Evolutionary conservation across 164 flowering plant species (phyloP).

Genomic region (Taxillus chinensis): DNA sequence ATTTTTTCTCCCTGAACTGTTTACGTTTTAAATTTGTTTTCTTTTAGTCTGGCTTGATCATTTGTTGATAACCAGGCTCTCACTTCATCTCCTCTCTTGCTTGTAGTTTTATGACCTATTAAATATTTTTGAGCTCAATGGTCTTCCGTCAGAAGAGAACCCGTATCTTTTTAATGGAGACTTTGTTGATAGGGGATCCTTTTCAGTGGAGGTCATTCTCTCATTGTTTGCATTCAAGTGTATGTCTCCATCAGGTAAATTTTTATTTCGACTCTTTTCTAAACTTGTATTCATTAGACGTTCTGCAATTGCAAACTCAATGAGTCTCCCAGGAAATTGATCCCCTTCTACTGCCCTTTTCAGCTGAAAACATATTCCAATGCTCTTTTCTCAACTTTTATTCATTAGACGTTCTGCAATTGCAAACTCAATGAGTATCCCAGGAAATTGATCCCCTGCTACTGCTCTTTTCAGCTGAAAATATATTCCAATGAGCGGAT

Average conservation of each 20-base stretch:
- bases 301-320: neutral
- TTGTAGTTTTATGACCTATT: slow-evolving; percentile 91
- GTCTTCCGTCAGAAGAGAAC: slow-evolving; percentile 94
- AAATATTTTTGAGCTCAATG: slow-evolving; percentile 95
- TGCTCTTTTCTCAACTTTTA: neutral
- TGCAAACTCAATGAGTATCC: neutral
- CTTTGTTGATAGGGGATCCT: slow-evolving; percentile 97
- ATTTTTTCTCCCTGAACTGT: too few species aligned
- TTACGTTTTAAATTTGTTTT: too few species aligned
- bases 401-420: neutral
- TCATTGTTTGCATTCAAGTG: slow-evolving; percentile 95
- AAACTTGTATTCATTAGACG: neutral
- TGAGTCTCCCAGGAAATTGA: too few species aligned
- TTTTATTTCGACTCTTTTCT: neutral
- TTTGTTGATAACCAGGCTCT: neutral
- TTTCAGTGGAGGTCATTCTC: slow-evolving; percentile 90
- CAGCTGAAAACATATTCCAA: too few species aligned
- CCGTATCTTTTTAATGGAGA: slow-evolving; percentile 98
- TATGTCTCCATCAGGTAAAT: slow-evolving; percentile 87
- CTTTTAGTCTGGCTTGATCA: neutral
- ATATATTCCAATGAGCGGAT: too few species aligned
- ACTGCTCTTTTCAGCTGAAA: too few species aligned
- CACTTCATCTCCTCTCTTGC: neutral
- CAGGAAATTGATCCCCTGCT: too few species aligned
- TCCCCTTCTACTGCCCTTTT: too few species aligned